These are phyloP conservation scores for Fallopia convolvulus DNA, from an alignment of 148 eudicot genomes.

Conservation along the genomic window DNA sequence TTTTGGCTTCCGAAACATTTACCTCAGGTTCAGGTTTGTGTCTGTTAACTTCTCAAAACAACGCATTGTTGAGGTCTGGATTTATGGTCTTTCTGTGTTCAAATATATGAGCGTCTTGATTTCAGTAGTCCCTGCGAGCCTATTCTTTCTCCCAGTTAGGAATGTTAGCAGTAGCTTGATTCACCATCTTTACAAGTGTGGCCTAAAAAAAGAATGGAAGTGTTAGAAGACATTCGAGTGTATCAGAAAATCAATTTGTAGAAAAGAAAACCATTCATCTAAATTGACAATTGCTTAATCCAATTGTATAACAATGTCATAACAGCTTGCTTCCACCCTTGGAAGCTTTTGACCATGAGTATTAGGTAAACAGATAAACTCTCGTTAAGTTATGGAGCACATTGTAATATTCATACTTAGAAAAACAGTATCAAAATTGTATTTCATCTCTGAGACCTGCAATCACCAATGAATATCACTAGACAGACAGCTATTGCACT, in stretches of 20 bases:
- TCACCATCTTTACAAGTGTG: constrained; percentile 17
- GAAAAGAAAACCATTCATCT: too few species aligned
- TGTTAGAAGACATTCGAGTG: not conserved
- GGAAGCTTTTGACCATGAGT: too few species aligned
- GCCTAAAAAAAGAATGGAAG: constrained; percentile 6
- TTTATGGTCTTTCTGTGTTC: not conserved
- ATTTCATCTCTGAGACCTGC: not conserved
- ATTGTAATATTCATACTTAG: not conserved
- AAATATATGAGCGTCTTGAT: not conserved
- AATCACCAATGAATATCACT: not conserved
- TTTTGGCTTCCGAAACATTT: not conserved
- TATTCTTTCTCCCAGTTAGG: constrained; percentile 16
- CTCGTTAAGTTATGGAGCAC: not conserved
- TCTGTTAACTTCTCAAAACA: not conserved
- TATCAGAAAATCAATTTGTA: not conserved
- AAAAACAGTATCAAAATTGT: not conserved
- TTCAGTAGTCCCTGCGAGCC: not conserved
- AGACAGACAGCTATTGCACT: not conserved
- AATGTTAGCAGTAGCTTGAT: constrained; percentile 15
- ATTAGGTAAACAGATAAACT: not conserved
- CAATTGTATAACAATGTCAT: not conserved
- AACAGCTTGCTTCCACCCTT: not conserved
- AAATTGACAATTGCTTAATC: not conserved
- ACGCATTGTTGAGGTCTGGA: not conserved
- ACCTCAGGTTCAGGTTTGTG: not conserved